These are phyloP conservation scores for Blastobotrys arbuscula DNA, from an alignment of 1,139 yeast species.

Conservation along the genomic window DNA sequence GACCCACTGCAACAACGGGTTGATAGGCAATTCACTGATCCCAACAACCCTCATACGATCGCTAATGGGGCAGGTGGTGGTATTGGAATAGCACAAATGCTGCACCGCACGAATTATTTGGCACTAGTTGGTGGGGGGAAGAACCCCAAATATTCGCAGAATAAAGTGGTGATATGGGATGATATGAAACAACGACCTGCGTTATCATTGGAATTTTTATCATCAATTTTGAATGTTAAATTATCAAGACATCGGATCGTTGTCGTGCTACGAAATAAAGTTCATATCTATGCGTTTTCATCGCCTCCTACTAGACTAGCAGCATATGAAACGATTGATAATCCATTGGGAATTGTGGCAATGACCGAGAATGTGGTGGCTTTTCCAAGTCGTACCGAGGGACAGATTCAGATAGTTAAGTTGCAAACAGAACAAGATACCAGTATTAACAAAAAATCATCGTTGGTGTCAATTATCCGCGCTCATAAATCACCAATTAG, in stretches of 20 bases:
- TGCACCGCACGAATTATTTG: slow-evolving; percentile 82
- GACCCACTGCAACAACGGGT: slow-evolving; percentile 83
- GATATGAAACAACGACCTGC: slow-evolving; percentile 75
- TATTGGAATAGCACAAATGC: slow-evolving; percentile 72
- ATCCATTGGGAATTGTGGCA: slow-evolving; percentile 65
- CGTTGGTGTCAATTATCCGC: slow-evolving; percentile 61
- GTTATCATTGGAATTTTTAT: slow-evolving; percentile 66
- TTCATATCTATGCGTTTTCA: slow-evolving; percentile 72
- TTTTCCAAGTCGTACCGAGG: slow-evolving; percentile 55
- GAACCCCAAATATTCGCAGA: slow-evolving; percentile 68
- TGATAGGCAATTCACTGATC: slow-evolving; percentile 43
- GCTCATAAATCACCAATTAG: slow-evolving; percentile 75
- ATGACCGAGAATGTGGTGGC: slow-evolving; percentile 53
- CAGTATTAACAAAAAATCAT: background rate
- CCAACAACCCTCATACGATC: background rate
- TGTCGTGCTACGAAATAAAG: slow-evolving; percentile 61
- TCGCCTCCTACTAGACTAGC: slow-evolving; percentile 70
- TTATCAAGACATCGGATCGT: slow-evolving; percentile 71
- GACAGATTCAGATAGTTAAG: slow-evolving; percentile 77
- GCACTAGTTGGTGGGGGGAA: slow-evolving; percentile 88
- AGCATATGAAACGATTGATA: slow-evolving; percentile 65
- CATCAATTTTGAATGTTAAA: slow-evolving; percentile 67
- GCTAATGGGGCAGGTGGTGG: slow-evolving; percentile 40
- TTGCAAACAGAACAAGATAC: slow-evolving; percentile 40
- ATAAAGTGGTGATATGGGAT: slow-evolving; percentile 81